phyloP scores from a whole-genome alignment of 371 early-diverging fungal species.

The Mucor plumbeus region DNA sequence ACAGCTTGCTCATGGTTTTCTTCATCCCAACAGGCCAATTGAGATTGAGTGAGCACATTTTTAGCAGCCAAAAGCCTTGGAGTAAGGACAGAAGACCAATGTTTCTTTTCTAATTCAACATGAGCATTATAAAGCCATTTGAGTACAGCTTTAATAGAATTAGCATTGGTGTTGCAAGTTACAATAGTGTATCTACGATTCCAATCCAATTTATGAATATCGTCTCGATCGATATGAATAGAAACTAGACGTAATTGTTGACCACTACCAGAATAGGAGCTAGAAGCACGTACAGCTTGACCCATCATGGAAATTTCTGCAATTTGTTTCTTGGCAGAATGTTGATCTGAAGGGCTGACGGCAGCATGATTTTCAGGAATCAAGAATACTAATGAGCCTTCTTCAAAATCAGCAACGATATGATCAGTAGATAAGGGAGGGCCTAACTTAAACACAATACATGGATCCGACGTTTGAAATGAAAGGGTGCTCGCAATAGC shows the following conservation, averaged over 20 bases:
- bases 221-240: constrained; percentile 23
- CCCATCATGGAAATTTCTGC: constrained; percentile 24
- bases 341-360: neutral
- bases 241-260: constrained; percentile 14
- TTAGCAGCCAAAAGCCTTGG: constrained; percentile 22
- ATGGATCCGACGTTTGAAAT: constrained; percentile 5
- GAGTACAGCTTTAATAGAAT: constrained; percentile 26
- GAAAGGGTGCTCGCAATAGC: constrained; percentile 1
- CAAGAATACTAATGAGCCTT: constrained; percentile 15
- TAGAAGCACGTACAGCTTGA: constrained; percentile 10
- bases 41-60: neutral
- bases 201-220: constrained; percentile 22
- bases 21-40: constrained; percentile 12
- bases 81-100: constrained; percentile 18
- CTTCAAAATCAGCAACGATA: constrained; percentile 14
- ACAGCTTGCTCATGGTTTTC: neutral
- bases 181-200: constrained; percentile 29
- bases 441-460: constrained; percentile 20
- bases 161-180: constrained; percentile 25
- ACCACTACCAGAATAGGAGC: neutral
- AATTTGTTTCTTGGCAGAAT: neutral
- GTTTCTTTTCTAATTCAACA: constrained; percentile 15
- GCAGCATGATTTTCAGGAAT: constrained; percentile 12
- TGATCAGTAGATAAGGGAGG: neutral
- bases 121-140: constrained; percentile 28